These are phyloP conservation scores for Uromyces viciae-fabae DNA, from an alignment of 1,284 basidiomycete genomes.

Conservation along the genomic window DNA sequence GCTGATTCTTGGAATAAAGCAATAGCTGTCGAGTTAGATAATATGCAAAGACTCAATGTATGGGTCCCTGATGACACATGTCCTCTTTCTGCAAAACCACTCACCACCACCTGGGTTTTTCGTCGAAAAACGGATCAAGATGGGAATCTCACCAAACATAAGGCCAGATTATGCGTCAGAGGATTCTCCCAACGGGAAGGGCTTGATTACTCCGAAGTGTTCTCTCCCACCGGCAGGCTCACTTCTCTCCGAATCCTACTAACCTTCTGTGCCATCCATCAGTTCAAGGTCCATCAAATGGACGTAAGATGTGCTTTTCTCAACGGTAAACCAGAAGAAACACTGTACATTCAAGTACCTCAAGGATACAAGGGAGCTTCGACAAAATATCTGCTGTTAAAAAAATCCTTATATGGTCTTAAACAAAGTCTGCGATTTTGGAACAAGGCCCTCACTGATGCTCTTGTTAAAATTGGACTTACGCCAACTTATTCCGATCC, in stretches of 20 bases:
- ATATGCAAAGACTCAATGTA: neutral
- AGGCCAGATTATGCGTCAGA: neutral
- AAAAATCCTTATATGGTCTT: neutral
- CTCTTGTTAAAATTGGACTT: neutral
- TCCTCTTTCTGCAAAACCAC: too few species aligned
- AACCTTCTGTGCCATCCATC: neutral
- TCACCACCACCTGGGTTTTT: slow-evolving; percentile 9
- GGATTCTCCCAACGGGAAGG: slow-evolving; percentile 15
- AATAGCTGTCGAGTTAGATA: neutral
- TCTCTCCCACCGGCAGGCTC: slow-evolving; percentile 11
- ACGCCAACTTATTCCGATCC: neutral
- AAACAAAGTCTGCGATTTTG: slow-evolving; percentile 16
- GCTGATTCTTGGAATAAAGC: neutral
- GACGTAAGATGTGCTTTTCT: slow-evolving; percentile 14
- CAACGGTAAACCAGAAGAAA: neutral
- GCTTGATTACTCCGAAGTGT: neutral
- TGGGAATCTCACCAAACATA: neutral
- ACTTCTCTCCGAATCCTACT: neutral
- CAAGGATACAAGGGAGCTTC: neutral
- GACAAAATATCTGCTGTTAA: neutral
- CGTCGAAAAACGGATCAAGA: neutral
- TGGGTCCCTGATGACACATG: neutral
- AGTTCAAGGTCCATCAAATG: slow-evolving; percentile 16
- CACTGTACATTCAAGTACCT: neutral
- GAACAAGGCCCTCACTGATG: neutral